Evolutionary conservation across 2,329 filamentous ascomycete genomes (phyloP).

Genomic region (Clonostachys rhizophaga): DNA sequence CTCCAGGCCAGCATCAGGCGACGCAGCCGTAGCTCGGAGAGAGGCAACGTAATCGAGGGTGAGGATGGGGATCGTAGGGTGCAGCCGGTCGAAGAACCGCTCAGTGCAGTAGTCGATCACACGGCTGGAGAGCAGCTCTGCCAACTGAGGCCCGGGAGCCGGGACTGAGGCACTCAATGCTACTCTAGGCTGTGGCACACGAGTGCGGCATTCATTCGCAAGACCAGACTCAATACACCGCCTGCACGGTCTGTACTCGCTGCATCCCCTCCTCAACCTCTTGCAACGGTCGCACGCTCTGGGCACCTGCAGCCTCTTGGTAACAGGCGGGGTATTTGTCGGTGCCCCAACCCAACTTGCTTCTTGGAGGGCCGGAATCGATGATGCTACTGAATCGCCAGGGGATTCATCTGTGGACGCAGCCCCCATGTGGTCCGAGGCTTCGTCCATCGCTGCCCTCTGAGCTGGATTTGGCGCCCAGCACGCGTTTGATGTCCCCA

Average conservation of each 20-base stretch:
- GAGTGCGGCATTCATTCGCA: slow-evolving; percentile 17
- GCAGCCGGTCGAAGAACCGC: slow-evolving; percentile 31
- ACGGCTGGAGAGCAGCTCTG: slow-evolving; percentile 21
- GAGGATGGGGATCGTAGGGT: slow-evolving; percentile 37
- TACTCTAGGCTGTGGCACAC: neutral
- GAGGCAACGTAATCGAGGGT: slow-evolving; percentile 26
- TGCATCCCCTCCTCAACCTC: slow-evolving; percentile 34
- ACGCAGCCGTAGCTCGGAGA: slow-evolving; percentile 13
- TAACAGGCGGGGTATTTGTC: neutral
- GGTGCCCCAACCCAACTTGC: too few relatives aligned
- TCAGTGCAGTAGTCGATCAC: slow-evolving; percentile 30
- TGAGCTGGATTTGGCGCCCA: too few relatives aligned
- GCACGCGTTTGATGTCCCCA: too few relatives aligned
- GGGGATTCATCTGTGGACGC: too few relatives aligned
- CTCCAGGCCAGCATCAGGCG: slow-evolving; percentile 20
- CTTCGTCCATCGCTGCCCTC: too few relatives aligned
- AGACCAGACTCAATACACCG: slow-evolving; percentile 35
- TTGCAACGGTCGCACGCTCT: slow-evolving; percentile 37
- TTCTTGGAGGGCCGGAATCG: too few relatives aligned
- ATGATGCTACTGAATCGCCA: too few relatives aligned
- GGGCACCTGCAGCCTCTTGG: slow-evolving; percentile 34
- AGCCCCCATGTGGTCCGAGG: too few relatives aligned
- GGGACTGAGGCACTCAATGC: neutral
- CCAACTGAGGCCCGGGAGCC: neutral
- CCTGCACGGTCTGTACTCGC: slow-evolving; percentile 35